phyloP scores from a whole-genome alignment of 352 stramenopile genomes.

The Phytophthora sansomeana region DNA sequence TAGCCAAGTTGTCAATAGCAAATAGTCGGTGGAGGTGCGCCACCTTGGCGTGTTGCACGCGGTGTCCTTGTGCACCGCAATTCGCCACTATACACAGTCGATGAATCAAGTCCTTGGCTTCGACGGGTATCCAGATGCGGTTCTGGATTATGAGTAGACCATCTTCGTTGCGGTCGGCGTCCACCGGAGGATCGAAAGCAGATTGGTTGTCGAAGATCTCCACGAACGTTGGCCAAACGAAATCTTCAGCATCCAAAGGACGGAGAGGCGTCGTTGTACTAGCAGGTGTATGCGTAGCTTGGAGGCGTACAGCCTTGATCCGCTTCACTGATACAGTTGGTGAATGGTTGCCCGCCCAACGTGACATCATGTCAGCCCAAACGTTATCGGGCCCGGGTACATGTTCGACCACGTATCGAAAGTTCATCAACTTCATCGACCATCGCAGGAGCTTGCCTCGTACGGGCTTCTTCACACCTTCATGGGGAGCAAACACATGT shows the following conservation, averaged over 20 bases:
- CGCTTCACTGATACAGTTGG: slow-evolving; percentile 2
- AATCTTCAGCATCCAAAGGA: background rate
- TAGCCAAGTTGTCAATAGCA: background rate
- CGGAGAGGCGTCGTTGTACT: slow-evolving; percentile 5
- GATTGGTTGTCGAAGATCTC: background rate
- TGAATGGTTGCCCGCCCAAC: slow-evolving; percentile 9
- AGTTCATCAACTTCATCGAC: slow-evolving; percentile 18
- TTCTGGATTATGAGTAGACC: background rate
- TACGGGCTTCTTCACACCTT: background rate
- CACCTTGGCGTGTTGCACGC: slow-evolving; percentile 12
- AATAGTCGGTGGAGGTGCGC: background rate
- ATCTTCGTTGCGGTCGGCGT: background rate
- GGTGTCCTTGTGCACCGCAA: slow-evolving; percentile 30
- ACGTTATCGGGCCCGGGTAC: slow-evolving; percentile 8
- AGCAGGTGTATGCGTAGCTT: background rate
- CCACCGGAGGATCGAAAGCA: background rate
- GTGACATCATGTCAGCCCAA: slow-evolving; percentile 19
- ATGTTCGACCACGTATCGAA: slow-evolving; percentile 27
- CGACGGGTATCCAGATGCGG: slow-evolving; percentile 3
- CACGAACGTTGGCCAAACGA: slow-evolving; percentile 1
- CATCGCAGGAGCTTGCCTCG: slow-evolving; percentile 25
- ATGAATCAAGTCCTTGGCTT: slow-evolving; percentile 27
- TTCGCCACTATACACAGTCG: slow-evolving; percentile 33
- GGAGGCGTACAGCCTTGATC: background rate
- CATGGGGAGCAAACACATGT: slow-evolving; percentile 25